phyloP scores from a whole-genome alignment of 257 asterid genomes.

The Capsicum chinense region DNA sequence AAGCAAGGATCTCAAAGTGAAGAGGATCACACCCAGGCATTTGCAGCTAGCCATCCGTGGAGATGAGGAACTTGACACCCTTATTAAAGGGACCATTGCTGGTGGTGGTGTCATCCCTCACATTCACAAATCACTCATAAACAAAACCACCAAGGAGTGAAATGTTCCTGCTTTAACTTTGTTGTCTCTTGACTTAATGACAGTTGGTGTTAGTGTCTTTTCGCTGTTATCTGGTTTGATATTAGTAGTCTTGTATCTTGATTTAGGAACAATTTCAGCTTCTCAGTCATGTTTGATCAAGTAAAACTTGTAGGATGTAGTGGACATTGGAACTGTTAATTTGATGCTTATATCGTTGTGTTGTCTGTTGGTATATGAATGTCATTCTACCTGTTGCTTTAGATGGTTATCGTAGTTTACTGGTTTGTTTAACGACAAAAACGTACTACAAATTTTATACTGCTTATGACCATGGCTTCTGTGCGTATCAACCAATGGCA shows the following conservation, averaged over 20 bases:
- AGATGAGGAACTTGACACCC: slow-evolving; percentile 95
- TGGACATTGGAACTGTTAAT: slow-evolving; percentile 13
- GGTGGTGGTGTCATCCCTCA: slow-evolving; percentile 99
- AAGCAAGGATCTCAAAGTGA: slow-evolving; percentile 92
- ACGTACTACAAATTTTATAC: too few species aligned
- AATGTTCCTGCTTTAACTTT: neutral
- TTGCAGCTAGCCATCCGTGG: slow-evolving; percentile 95
- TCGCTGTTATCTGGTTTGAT: slow-evolving; percentile 12
- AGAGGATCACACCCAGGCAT: slow-evolving; percentile 94
- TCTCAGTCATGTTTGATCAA: slow-evolving; percentile 21
- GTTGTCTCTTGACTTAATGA: slow-evolving; percentile 24
- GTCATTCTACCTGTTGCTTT: neutral
- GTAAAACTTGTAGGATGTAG: slow-evolving; percentile 18
- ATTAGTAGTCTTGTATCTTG: slow-evolving; percentile 12
- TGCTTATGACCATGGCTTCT: too few species aligned
- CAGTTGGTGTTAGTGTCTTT: neutral
- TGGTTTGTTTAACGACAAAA: too few species aligned
- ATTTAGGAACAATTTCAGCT: slow-evolving; percentile 8
- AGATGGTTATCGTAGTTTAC: too few species aligned
- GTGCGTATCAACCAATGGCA: too few species aligned
- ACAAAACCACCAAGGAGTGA: slow-evolving; percentile 95
- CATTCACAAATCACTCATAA: slow-evolving; percentile 97
- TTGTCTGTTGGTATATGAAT: neutral
- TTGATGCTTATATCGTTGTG: neutral
- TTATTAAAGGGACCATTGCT: slow-evolving; percentile 92